Evolutionary conservation across 1,284 basidiomycete genomes (phyloP), one percentile per base, ranked within the genome.

Genomic region (Ceratobasidium papillatum): DNA sequence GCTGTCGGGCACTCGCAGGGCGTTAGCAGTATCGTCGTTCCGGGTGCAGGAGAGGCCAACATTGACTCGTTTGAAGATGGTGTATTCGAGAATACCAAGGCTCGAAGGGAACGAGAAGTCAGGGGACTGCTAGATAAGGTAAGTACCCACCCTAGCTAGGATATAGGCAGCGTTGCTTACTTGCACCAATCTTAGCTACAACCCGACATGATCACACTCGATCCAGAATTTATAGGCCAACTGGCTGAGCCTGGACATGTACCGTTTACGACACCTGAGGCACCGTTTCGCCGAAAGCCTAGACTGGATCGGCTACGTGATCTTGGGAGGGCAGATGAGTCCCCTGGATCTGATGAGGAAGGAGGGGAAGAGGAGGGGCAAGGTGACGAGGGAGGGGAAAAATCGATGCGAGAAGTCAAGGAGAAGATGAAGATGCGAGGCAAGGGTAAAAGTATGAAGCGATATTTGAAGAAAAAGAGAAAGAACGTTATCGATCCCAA

Each of bases 51-150:
- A 51, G 96, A 99, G 82, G 90, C 96, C 56, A 96, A 98, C 85
- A 98, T 96, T 81, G 97, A 99, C 82, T 94, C 93, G 75, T 83
- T 87, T 27, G 97, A 99, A 83, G 93, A 94, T 0, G 96, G 99
- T 88, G 95, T 97, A 2, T 99, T 92, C 84, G 96, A 99, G 83
- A 90, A 91, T 78, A 91, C 89, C 83, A 91, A 89, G 75, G 87
- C 92, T 19, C 84, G 95, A 74, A 86, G 94, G 64, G 98, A 99
- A 85, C 87, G 94, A 76, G 98, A 99, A 82, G 95, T 99, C 77
- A 91, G 93, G 80, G 87, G 86, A 51, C 87, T 99, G 41, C 83
- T 99, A 78, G 97, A 99, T 83, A 99, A 99, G 87, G 91, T 91
- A 51, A 14, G 82, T 78, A 58, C 59, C 30, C 22, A 27, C 32